Conservation (phyloP, 352 stramenopile genomes). For the Phytophthora macrochlamydospora region DNA sequence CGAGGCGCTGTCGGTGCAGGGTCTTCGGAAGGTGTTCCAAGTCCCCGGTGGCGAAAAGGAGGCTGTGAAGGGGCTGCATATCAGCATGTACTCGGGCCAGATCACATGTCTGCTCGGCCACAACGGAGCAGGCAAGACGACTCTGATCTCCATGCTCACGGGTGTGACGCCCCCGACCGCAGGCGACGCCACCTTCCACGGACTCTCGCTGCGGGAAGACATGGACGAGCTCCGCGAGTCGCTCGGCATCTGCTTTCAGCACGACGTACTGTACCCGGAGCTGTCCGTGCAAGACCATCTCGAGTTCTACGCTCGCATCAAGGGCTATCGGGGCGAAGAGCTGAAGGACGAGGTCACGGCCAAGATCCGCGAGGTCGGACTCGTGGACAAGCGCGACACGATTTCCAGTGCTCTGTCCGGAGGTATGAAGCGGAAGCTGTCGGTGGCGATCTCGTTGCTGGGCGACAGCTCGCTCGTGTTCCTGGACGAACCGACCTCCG, state of each 20-base stretch:
- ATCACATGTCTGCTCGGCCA: conserved; percentile 93
- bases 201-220: conserved; percentile 61
- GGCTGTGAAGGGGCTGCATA: conserved; percentile 83
- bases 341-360: conserved; percentile 39
- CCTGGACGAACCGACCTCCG: conserved; percentile 91
- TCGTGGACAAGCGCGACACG: conserved; percentile 61
- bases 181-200: conserved; percentile 56
- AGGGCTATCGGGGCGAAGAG: conserved; percentile 47
- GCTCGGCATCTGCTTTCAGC: conserved; percentile 78
- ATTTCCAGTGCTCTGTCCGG: conserved; percentile 62
- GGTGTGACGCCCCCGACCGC: conserved; percentile 51
- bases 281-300: conserved; percentile 82
- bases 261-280: conserved; percentile 82
- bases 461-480: conserved; percentile 81
- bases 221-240: conserved; percentile 64
- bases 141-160: conserved; percentile 89
- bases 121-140: conserved; percentile 93
- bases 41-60: conserved; percentile 84
- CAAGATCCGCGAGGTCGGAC: conserved; percentile 58
- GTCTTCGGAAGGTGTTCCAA: conserved; percentile 76
- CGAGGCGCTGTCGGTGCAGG: conserved; percentile 54
- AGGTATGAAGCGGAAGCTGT: conserved; percentile 92
- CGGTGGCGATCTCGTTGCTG: conserved; percentile 86
- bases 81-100: conserved; percentile 79
- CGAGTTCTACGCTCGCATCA: conserved; percentile 65